phyloP scores from a whole-genome alignment of 1,139 yeast genomes.

The Pichia terricola region DNA sequence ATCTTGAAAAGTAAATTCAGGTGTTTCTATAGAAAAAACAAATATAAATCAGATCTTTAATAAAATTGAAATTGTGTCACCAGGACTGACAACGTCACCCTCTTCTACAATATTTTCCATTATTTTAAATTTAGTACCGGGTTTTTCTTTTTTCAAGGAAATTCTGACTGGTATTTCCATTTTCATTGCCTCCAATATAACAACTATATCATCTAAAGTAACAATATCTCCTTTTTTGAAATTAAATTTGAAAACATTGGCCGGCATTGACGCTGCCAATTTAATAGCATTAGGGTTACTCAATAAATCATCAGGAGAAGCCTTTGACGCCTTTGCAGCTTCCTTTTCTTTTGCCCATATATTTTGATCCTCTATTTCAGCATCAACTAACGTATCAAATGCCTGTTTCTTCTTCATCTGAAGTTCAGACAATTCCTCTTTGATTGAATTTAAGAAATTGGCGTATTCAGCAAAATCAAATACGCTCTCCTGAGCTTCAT shows the following conservation, averaged over 20 bases:
- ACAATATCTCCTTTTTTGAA: slow-evolving; percentile 27
- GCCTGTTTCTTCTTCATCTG: slow-evolving; percentile 20
- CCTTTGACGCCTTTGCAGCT: slow-evolving; percentile 20
- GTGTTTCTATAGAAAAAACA: too few relatives aligned
- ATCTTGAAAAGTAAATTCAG: too few relatives aligned
- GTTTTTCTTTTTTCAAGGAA: slow-evolving; percentile 18
- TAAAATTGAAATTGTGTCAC: slow-evolving; percentile 19
- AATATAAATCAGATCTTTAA: too few relatives aligned
- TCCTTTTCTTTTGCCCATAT: slow-evolving; percentile 26
- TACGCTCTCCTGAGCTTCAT: slow-evolving; percentile 21
- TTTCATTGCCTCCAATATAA: slow-evolving; percentile 37
- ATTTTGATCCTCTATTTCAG: slow-evolving; percentile 21
- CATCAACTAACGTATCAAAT: slow-evolving; percentile 19
- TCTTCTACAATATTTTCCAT: slow-evolving; percentile 26
- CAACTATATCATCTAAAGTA: slow-evolving; percentile 26
- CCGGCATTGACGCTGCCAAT: slow-evolving; percentile 26
- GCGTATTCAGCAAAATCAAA: slow-evolving; percentile 27
- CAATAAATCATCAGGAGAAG: slow-evolving; percentile 15
- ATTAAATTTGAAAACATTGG: slow-evolving; percentile 26
- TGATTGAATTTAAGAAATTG: slow-evolving; percentile 22
- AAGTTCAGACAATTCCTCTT: slow-evolving; percentile 20
- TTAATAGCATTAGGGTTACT: slow-evolving; percentile 24
- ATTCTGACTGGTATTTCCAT: slow-evolving; percentile 34
- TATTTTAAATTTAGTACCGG: slow-evolving; percentile 17
- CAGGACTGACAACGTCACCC: slow-evolving; percentile 29